Evolutionary conservation across 257 asterid genomes (phyloP).

Genomic region (Forsythia suspensa): DNA sequence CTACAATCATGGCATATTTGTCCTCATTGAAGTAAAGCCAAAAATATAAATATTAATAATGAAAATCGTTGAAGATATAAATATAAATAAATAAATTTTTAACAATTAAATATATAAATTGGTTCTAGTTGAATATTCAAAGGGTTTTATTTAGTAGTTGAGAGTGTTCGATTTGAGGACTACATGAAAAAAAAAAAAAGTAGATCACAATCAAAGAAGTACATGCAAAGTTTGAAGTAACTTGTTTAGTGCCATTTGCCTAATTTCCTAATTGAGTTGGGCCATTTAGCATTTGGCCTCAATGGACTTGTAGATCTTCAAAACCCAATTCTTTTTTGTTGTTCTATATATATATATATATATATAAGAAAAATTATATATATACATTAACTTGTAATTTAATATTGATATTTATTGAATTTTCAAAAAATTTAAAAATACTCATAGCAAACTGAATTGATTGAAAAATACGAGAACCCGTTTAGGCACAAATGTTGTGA

Average conservation of each 20-base stretch:
- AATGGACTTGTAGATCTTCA: not conserved
- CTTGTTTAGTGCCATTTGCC: not conserved
- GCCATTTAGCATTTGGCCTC: not conserved
- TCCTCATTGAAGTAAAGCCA: not conserved
- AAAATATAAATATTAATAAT: not conserved
- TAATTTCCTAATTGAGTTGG: not conserved
- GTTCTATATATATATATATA: too few relatives aligned
- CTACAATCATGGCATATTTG: not conserved
- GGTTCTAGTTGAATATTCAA: not conserved
- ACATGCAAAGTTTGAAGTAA: too few relatives aligned
- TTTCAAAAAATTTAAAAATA: too few relatives aligned
- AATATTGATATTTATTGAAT: too few relatives aligned
- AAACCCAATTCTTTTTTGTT: not conserved
- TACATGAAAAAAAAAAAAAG: too few relatives aligned
- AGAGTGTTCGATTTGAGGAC: not conserved
- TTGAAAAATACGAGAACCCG: too few relatives aligned
- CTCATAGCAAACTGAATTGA: too few relatives aligned
- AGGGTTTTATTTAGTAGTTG: not conserved
- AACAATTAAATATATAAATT: too few relatives aligned
- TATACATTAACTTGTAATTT: too few relatives aligned
- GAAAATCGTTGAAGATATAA: not conserved
- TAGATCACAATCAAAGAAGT: too few relatives aligned
- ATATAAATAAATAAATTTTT: not conserved
- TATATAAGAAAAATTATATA: too few relatives aligned
- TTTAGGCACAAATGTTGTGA: too few relatives aligned